phyloP scores from a whole-genome alignment of 2,329 filamentous ascomycete species.

The Ceratocystis variospora region DNA sequence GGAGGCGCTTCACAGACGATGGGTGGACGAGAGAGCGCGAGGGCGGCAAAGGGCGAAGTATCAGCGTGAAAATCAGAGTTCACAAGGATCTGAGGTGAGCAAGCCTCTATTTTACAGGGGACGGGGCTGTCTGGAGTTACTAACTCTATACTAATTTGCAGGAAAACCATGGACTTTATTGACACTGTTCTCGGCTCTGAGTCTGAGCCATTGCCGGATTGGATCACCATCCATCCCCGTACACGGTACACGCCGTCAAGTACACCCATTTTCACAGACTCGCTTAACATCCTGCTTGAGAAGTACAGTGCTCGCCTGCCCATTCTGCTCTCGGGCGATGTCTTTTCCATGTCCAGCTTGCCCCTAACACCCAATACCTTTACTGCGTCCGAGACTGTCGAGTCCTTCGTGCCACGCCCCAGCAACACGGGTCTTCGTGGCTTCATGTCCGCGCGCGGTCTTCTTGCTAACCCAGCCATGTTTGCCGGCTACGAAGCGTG shows the following conservation, averaged over 20 bases:
- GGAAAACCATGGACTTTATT: conserved; percentile 48
- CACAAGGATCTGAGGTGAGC: conserved; percentile 46
- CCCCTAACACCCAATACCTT: conserved; percentile 26
- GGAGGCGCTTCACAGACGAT: conserved; percentile 35
- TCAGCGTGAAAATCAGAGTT: conserved; percentile 58
- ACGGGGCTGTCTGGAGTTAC: neutral
- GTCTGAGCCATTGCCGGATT: conserved; percentile 42
- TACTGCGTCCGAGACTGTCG: conserved; percentile 22
- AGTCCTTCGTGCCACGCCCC: conserved; percentile 23
- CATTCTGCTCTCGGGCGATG: conserved; percentile 54
- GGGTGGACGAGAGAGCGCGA: conserved; percentile 39
- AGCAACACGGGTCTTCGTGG: conserved; percentile 41
- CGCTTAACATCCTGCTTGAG: conserved; percentile 42
- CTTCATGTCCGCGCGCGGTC: conserved; percentile 56
- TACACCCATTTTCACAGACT: conserved; percentile 46
- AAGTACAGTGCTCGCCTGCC: conserved; percentile 43
- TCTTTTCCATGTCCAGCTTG: conserved; percentile 43
- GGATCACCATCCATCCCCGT: conserved; percentile 57
- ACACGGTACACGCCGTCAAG: conserved; percentile 47
- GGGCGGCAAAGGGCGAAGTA: conserved; percentile 37
- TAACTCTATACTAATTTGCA: conserved; percentile 20
- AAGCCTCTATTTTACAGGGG: neutral
- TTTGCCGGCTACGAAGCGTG: conserved; percentile 45
- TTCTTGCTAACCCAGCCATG: conserved; percentile 53
- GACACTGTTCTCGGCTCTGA: conserved; percentile 42